Evolutionary conservation across 108 stramenopile species (phyloP), one percentile per base, ranked within the genome.

Genomic region (Nannochloropsis oceanica): DNA sequence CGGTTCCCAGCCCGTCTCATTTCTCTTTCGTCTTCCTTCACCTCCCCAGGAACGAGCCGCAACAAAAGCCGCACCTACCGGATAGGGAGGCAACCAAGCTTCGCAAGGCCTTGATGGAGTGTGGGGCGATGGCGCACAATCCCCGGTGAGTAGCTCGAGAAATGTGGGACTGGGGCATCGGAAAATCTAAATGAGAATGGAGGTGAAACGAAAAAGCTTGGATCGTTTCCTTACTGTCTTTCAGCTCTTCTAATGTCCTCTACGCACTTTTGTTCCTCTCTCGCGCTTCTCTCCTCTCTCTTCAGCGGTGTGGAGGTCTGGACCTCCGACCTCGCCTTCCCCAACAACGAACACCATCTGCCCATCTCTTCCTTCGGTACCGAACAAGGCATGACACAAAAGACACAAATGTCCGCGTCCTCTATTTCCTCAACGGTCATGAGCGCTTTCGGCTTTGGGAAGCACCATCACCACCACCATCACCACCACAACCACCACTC

Each of bases 41-140:
- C 34, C 13, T 79, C 81, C 26, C 13, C 14, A 85, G 85, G 43
- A 84, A 85, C 24, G 86, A 82, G 34, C 86, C 86, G 25, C 80
- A 90, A 43, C 44, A 85, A 34, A 79, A 90, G 43, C 93, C 93
- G 43, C 79, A 83, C 25, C 46, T 96, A 81, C 95, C 94, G 25
- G 89, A 91, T 81, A 84, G 85, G 43, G 92, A 92, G 22, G 92
- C 93, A 3, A 44, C 84, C 44, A 96, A 96, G 89, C 91, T 96
- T 2, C 89, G 87, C 50, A 42, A 85, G 2, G 79, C 88, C 84
- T 86, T 96, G 26, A 89, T 91, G 43, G 93, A 93, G 85, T 81
- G 42, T 81, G 93, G 92, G 25, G 87, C 89, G 12, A 42, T 82
- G 13, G 88, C 86, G 13, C 92, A 95, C 89, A 80, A 92, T 43